phyloP scores from a whole-genome alignment of 352 stramenopile genomes.

The Phytopythium chamaehyphon region DNA sequence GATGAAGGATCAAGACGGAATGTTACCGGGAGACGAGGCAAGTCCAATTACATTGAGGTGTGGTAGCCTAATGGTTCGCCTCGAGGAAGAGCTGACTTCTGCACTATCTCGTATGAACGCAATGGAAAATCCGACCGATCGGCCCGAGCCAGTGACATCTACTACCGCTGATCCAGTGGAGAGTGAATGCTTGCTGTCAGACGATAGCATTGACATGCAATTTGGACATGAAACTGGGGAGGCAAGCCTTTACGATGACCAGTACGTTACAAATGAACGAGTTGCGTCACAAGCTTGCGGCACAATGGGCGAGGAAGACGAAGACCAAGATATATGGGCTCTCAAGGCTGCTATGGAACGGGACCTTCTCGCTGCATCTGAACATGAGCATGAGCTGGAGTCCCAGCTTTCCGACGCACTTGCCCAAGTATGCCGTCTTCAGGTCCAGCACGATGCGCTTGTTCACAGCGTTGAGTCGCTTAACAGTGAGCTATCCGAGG shows the following conservation, averaged over 20 bases:
- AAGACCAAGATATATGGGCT: neutral
- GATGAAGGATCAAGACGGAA: slow-evolving; percentile 1
- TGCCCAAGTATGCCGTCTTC: slow-evolving; percentile 1
- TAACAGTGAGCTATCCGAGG: slow-evolving; percentile 6
- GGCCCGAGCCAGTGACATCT: too few relatives aligned
- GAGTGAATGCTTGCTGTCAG: too few relatives aligned
- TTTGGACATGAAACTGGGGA: too few relatives aligned
- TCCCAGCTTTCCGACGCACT: slow-evolving; percentile 2
- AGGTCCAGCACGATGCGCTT: slow-evolving; percentile 11
- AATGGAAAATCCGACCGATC: slow-evolving; percentile 3
- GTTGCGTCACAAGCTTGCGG: neutral
- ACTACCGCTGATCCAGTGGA: too few relatives aligned
- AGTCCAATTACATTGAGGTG: slow-evolving; percentile 3
- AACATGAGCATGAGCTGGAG: slow-evolving; percentile 4
- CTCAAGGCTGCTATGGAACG: slow-evolving; percentile 1
- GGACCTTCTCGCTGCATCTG: neutral
- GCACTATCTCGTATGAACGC: slow-evolving; percentile 19
- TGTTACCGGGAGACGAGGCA: neutral
- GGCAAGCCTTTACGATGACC: neutral
- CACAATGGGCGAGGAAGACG: slow-evolving; percentile 1
- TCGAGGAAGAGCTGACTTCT: slow-evolving; percentile 19
- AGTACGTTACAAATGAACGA: neutral
- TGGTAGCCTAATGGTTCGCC: slow-evolving; percentile 17
- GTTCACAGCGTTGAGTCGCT: slow-evolving; percentile 1
- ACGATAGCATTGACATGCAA: too few relatives aligned